Conservation (phyloP, 148 eudicot genomes). For the Hydrangea macrophylla region DNA sequence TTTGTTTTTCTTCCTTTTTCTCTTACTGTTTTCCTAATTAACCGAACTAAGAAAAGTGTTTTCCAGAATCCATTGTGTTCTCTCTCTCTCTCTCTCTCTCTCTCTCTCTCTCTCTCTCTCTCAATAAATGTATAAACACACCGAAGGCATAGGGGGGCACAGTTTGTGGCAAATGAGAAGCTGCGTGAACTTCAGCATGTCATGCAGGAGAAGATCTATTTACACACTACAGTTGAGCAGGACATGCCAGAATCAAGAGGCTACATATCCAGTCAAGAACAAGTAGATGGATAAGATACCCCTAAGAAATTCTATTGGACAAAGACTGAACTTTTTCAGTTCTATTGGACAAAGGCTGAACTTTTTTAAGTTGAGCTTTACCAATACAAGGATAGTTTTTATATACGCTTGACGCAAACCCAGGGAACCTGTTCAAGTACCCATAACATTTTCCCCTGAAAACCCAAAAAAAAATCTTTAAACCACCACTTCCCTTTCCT, state of each 20-base stretch:
- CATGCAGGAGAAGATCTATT: too few species aligned
- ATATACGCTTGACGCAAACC: background rate
- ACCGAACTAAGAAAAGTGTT: too few species aligned
- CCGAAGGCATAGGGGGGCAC: too few species aligned
- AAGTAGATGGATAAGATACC: background rate
- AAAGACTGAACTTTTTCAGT: background rate
- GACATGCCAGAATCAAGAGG: background rate
- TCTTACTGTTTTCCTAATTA: too few species aligned
- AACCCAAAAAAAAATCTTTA: background rate
- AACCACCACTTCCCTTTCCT: background rate
- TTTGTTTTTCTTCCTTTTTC: too few species aligned
- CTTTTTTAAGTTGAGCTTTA: background rate
- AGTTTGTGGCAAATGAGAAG: background rate
- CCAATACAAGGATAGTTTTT: too few species aligned
- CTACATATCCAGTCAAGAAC: background rate
- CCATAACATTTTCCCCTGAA: background rate
- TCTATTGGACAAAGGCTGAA: background rate
- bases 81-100: too few species aligned
- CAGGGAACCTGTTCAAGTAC: background rate
- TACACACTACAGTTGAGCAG: too few species aligned
- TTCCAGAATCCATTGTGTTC: too few species aligned
- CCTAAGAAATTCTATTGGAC: background rate
- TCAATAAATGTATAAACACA: too few species aligned
- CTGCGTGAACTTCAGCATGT: background rate
- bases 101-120: too few species aligned